These are phyloP conservation scores for Pseudognaphalium luteoalbum DNA, from an alignment of 129 eudicot species.

Conservation along the genomic window DNA sequence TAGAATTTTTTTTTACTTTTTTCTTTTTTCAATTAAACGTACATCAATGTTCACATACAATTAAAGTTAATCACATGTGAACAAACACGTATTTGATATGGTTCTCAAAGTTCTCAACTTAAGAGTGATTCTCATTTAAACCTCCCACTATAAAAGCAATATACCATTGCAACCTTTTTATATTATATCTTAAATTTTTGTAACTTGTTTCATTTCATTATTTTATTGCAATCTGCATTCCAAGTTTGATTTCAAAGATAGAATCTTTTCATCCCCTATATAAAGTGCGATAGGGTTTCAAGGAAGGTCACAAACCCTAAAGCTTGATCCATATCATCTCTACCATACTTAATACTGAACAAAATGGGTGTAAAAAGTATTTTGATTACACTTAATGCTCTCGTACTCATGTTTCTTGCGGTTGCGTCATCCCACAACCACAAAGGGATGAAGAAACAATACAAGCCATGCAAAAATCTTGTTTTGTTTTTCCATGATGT, in stretches of 20 bases:
- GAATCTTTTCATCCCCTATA: conserved; percentile 13
- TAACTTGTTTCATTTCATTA: neutral
- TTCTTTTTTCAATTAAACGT: no score
- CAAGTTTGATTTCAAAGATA: neutral
- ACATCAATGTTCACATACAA: no score
- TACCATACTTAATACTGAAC: neutral
- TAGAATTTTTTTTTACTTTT: no score
- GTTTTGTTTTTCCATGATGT: conserved; percentile 63
- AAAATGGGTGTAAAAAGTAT: conserved; percentile 15
- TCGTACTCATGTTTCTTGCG: conserved; percentile 25
- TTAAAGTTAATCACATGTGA: no score
- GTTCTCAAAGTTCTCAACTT: no score
- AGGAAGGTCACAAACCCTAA: neutral
- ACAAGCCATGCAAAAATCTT: conserved; percentile 59
- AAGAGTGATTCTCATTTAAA: no score
- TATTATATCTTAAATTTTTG: neutral
- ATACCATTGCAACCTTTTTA: no score
- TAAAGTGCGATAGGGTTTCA: neutral
- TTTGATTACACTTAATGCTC: neutral
- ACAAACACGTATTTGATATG: no score
- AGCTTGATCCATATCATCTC: conserved; percentile 4
- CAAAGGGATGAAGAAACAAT: conserved; percentile 12
- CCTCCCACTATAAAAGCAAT: no score
- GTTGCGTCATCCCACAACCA: conserved; percentile 15
- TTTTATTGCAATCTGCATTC: neutral